Evolutionary conservation across 371 early-diverging fungal genomes (phyloP).

Genomic region (Mortierella polycephala): DNA sequence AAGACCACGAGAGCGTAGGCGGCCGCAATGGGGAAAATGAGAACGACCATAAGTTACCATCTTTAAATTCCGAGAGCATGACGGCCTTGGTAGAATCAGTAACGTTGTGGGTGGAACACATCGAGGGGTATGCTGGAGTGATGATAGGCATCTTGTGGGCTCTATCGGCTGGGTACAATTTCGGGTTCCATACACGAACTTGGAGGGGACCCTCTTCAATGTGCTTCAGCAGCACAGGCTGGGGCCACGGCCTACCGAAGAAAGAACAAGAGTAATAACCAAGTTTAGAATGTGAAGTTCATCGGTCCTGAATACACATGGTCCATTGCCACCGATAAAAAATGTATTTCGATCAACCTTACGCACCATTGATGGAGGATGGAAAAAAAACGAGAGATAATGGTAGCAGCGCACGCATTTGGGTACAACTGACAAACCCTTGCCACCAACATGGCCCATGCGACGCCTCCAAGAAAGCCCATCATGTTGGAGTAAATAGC

Average conservation of each 20-base stretch:
- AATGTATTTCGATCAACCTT: not conserved
- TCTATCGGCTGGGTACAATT: constrained; percentile 88
- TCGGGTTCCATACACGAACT: constrained; percentile 98
- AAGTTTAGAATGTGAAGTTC: not conserved
- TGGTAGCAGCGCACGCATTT: constrained; percentile 87
- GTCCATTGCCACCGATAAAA: not conserved
- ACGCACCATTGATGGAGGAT: constrained; percentile 89
- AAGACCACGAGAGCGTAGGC: not conserved
- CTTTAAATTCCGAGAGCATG: constrained; percentile 89
- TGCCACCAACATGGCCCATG: constrained; percentile 99
- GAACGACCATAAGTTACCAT: constrained; percentile 50
- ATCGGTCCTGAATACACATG: not conserved
- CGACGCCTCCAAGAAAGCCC: constrained; percentile 99
- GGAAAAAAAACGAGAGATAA: constrained; percentile 93
- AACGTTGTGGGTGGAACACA: constrained; percentile 99
- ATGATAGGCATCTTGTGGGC: constrained; percentile 99
- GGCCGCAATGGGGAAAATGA: not conserved
- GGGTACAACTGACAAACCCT: constrained; percentile 99
- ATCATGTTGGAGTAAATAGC: constrained; percentile 97
- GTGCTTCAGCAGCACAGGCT: constrained; percentile 93
- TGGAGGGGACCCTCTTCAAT: constrained; percentile 94
- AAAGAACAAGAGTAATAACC: constrained; percentile 1
- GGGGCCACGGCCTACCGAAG: constrained; percentile 88
- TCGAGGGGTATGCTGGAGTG: constrained; percentile 99
- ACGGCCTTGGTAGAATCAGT: constrained; percentile 89